Conservation (phyloP, 1,139 yeast species). For the Magnusiomyces clavatus region DNA sequence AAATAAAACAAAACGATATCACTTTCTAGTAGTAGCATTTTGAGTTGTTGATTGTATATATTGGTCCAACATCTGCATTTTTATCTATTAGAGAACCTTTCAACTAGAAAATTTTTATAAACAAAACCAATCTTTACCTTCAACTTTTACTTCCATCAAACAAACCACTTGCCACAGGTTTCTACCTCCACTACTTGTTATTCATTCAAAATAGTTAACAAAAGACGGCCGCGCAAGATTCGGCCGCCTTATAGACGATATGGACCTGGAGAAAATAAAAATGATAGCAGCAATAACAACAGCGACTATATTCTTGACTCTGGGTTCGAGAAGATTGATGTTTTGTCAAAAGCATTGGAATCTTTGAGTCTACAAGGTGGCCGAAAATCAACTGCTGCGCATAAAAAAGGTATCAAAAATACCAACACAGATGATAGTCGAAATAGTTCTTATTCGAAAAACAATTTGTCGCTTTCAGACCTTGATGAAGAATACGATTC, state of each 20-base stretch:
- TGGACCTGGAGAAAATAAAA: slow-evolving; percentile 45
- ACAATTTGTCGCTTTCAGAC: not conserved
- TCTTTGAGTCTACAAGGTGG: slow-evolving; percentile 15
- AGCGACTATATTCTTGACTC: slow-evolving; percentile 18
- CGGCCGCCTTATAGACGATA: slow-evolving; percentile 72
- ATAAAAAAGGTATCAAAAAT: not conserved
- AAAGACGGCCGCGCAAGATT: slow-evolving; percentile 73
- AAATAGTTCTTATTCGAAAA: too few species aligned
- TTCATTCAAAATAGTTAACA: slow-evolving; percentile 59
- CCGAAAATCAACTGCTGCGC: slow-evolving; percentile 11
- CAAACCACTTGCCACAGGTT: too few species aligned
- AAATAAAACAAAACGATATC: too few species aligned
- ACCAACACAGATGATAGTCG: too few species aligned
- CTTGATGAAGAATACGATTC: not conserved
- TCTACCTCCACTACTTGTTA: too few species aligned
- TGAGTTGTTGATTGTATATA: too few species aligned
- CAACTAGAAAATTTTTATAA: too few species aligned
- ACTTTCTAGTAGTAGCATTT: too few species aligned
- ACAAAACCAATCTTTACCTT: too few species aligned
- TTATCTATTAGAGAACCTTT: too few species aligned
- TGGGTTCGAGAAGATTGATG: slow-evolving; percentile 16
- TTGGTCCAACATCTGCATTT: too few species aligned
- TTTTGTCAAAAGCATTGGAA: slow-evolving; percentile 29
- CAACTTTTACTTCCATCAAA: too few species aligned
- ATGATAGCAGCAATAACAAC: slow-evolving; percentile 11